phyloP scores from a whole-genome alignment of 768 basidiomycete species.

The Strobilomyces confusus region DNA sequence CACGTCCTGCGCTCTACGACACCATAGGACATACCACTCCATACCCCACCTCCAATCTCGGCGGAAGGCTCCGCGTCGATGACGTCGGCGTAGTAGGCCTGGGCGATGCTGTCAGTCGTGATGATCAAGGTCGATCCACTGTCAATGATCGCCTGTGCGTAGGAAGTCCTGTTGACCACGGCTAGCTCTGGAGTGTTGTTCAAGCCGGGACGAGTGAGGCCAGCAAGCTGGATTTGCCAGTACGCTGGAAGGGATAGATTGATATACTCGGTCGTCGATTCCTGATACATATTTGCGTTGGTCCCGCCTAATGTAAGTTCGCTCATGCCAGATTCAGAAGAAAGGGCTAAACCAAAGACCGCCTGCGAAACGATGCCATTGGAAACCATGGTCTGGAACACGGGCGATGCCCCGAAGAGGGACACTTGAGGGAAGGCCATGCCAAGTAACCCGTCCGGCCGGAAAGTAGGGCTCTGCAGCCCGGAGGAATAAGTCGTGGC shows the following conservation, averaged over 20 bases:
- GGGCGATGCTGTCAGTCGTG: slow-evolving; percentile 23
- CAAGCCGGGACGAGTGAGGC: slow-evolving; percentile 24
- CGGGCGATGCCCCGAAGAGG: slow-evolving; percentile 30
- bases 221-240: slow-evolving; percentile 37
- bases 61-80: slow-evolving; percentile 26
- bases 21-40: slow-evolving; percentile 29
- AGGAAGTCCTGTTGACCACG: slow-evolving; percentile 20
- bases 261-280: slow-evolving; percentile 36
- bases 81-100: slow-evolving; percentile 28
- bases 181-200: slow-evolving; percentile 20
- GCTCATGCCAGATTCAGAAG: slow-evolving; percentile 35
- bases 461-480: slow-evolving; percentile 25
- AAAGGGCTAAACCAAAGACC: slow-evolving; percentile 49
- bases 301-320: slow-evolving; percentile 57
- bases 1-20: too few relatives aligned
- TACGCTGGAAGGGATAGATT: slow-evolving; percentile 30
- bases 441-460: slow-evolving; percentile 41
- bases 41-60: slow-evolving; percentile 30
- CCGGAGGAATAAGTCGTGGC: slow-evolving; percentile 37
- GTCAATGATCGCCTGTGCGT: slow-evolving; percentile 34
- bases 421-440: slow-evolving; percentile 41
- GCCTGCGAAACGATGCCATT: slow-evolving; percentile 31
- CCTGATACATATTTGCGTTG: slow-evolving; percentile 43
- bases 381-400: slow-evolving; percentile 44
- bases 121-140: slow-evolving; percentile 29